A percentile compares a stretch with the other conserved stretches of the same genome.
Conservation (phyloP, 2,329 filamentous ascomycete genomes). For the Penicillium polonicum region DNA sequence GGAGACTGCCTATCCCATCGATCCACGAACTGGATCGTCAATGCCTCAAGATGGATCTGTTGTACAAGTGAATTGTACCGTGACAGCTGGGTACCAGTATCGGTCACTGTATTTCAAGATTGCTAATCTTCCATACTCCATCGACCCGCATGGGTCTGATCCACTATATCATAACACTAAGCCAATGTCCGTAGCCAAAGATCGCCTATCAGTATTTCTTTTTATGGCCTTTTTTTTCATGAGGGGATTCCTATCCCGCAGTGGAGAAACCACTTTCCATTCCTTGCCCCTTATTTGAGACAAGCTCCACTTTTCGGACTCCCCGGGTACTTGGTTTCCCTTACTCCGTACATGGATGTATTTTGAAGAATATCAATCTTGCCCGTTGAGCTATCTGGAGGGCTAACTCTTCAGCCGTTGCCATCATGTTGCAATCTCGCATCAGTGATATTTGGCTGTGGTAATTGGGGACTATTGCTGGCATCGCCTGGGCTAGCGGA, state of each 20-base stretch:
- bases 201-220: not conserved
- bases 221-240: not conserved
- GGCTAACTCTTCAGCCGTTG: not conserved
- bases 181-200: conserved; percentile 1
- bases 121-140: not conserved
- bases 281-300: not conserved
- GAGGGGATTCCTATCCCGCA: not conserved
- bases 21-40: conserved; percentile 14
- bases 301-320: not conserved
- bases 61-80: not conserved
- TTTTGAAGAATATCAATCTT: not conserved
- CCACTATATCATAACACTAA: conserved; percentile 5
- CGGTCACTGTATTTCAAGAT: conserved; percentile 14
- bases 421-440: not conserved
- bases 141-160: conserved; percentile 1
- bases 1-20: not conserved
- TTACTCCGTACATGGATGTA: not conserved
- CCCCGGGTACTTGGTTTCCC: not conserved
- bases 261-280: not conserved
- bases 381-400: not conserved
- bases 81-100: not conserved
- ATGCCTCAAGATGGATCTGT: not conserved
- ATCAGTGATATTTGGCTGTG: not conserved
- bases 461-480: not conserved
- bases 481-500: not conserved